Conservation (phyloP, 1,139 yeast genomes). For the Pichia sp. region DNA sequence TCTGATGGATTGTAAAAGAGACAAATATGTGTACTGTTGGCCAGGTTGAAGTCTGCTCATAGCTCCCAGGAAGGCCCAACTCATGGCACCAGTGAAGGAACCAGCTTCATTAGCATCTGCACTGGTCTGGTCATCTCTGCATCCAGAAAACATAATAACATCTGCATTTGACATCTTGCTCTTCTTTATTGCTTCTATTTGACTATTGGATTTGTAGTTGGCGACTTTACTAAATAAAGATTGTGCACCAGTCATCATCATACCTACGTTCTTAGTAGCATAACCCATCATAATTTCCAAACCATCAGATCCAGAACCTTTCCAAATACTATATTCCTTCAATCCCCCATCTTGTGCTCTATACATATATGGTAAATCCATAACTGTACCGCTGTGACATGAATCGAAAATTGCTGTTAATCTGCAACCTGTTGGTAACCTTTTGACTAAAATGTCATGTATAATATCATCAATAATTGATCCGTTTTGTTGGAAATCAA, state of each 20-base stretch:
- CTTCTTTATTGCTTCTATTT: constrained; percentile 38
- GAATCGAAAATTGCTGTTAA: constrained; percentile 87
- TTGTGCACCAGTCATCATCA: constrained; percentile 42
- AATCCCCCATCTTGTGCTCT: constrained; percentile 80
- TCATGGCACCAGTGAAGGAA: constrained; percentile 86
- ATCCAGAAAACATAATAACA: constrained; percentile 79
- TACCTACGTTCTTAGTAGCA: constrained; percentile 60
- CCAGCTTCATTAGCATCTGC: constrained; percentile 84
- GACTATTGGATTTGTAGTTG: constrained; percentile 25
- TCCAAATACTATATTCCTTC: constrained; percentile 82
- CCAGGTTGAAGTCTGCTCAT: constrained; percentile 53
- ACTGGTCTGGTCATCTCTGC: constrained; percentile 77
- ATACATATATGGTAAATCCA: constrained; percentile 84
- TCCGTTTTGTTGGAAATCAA: constrained; percentile 58
- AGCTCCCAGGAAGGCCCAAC: constrained; percentile 78
- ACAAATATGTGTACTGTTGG: constrained; percentile 55
- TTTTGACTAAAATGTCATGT: constrained; percentile 74
- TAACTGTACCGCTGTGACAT: constrained; percentile 88
- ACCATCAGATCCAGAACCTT: constrained; percentile 78
- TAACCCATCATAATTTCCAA: constrained; percentile 65
- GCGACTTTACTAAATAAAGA: constrained; percentile 46
- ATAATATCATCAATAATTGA: constrained; percentile 77
- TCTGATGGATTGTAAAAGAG: constrained; percentile 78
- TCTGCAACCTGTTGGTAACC: constrained; percentile 76
- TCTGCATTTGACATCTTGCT: constrained; percentile 83